These are phyloP conservation scores for Neonothopanus nambi DNA, from an alignment of 1,284 basidiomycete species.

Conservation along the genomic window DNA sequence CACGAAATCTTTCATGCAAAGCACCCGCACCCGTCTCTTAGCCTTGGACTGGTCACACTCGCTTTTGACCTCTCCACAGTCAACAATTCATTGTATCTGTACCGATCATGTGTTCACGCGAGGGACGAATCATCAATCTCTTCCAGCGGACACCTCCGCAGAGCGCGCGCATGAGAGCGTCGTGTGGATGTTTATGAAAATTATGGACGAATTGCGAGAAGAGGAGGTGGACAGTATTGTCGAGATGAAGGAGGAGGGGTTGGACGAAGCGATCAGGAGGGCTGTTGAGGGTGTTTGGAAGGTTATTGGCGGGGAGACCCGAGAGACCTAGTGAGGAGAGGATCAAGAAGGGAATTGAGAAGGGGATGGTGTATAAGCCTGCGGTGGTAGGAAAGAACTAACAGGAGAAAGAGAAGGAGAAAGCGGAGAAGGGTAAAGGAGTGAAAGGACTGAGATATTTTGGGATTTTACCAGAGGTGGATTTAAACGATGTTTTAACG, in stretches of 20 bases:
- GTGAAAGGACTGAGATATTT: constrained; percentile 80
- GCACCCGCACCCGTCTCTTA: constrained; percentile 72
- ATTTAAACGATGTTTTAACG: constrained; percentile 53
- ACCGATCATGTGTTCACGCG: constrained; percentile 72
- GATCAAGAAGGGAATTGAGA: constrained; percentile 60
- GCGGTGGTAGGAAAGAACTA: constrained; percentile 35
- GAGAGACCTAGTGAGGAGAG: constrained; percentile 54
- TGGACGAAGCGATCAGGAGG: constrained; percentile 56
- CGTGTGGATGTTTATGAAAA: constrained; percentile 77
- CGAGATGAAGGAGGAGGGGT: constrained; percentile 58
- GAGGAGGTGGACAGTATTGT: constrained; percentile 67
- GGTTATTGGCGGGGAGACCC: constrained; percentile 52
- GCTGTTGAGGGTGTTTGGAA: constrained; percentile 61
- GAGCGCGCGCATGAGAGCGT: constrained; percentile 74
- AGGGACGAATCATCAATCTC: constrained; percentile 83
- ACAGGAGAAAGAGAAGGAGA: constrained; percentile 33
- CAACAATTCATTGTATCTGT: constrained; percentile 72
- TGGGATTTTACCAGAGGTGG: constrained; percentile 74
- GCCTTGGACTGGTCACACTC: constrained; percentile 73
- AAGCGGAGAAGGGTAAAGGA: constrained; percentile 28
- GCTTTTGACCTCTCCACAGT: constrained; percentile 49
- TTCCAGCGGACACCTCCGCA: constrained; percentile 55
- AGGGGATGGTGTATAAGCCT: constrained; percentile 54
- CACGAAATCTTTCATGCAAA: no score
- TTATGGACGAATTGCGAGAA: constrained; percentile 65